A percentile compares a stretch with the other conserved stretches of the same genome.
phyloP scores from a whole-genome alignment of 164 flowering plant species.

The Magnolia officinalis region DNA sequence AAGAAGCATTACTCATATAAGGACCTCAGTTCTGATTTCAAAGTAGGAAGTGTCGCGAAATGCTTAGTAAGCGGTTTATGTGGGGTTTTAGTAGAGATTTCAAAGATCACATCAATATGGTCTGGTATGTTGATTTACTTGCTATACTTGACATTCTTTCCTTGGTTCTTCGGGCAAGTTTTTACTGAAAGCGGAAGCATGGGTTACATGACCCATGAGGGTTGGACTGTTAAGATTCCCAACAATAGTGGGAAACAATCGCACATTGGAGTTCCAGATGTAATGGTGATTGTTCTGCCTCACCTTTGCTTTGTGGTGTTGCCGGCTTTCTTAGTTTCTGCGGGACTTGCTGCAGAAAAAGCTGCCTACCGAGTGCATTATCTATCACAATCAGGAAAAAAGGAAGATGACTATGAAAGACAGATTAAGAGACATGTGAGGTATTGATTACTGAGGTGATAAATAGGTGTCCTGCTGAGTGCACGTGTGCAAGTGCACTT shows the following conservation, averaged over 20 bases:
- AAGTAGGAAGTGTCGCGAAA: slow-evolving; percentile 23
- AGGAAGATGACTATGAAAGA: slow-evolving; percentile 52
- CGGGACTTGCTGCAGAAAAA: slow-evolving; percentile 61
- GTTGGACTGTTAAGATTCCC: slow-evolving; percentile 58
- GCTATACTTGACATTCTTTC: slow-evolving; percentile 57
- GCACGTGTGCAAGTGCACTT: too few relatives aligned
- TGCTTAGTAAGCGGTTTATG: slow-evolving; percentile 30
- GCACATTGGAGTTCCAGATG: slow-evolving; percentile 73
- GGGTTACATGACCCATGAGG: slow-evolving; percentile 78
- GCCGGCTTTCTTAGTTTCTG: slow-evolving; percentile 50
- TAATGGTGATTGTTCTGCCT: slow-evolving; percentile 81
- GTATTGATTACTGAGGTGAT: slow-evolving; percentile 6
- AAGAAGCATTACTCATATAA: slow-evolving; percentile 46
- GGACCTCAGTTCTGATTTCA: slow-evolving; percentile 23
- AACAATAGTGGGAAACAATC: slow-evolving; percentile 17
- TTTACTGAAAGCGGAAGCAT: slow-evolving; percentile 47
- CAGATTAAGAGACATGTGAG: slow-evolving; percentile 2
- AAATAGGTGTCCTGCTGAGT: slow-evolving; percentile 4
- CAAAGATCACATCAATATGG: slow-evolving; percentile 52
- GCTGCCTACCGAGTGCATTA: slow-evolving; percentile 34
- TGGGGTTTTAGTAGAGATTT: slow-evolving; percentile 56
- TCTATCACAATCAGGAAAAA: slow-evolving; percentile 59
- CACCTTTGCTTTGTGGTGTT: slow-evolving; percentile 65
- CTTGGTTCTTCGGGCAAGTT: slow-evolving; percentile 79
- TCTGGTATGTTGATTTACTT: slow-evolving; percentile 46